These are phyloP conservation scores for Russula emetica DNA, from an alignment of 768 basidiomycete species.

Conservation along the genomic window DNA sequence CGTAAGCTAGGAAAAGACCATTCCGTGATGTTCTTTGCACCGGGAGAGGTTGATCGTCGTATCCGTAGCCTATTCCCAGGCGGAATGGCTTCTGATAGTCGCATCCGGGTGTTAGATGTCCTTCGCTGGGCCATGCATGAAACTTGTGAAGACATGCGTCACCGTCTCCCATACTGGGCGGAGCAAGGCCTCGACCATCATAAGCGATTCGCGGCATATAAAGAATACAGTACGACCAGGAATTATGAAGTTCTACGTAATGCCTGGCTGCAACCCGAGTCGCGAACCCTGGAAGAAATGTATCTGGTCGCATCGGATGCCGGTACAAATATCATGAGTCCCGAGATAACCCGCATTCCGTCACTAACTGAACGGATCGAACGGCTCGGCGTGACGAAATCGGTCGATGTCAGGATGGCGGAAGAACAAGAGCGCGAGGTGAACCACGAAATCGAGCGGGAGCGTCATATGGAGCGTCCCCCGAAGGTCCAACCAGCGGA, in stretches of 20 bases:
- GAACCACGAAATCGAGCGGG: conserved; percentile 20
- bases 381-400: neutral
- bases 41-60: neutral
- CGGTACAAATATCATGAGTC: neutral
- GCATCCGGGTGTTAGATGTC: neutral
- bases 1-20: neutral
- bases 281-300: neutral
- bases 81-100: neutral
- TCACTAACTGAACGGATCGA: neutral
- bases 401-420: neutral
- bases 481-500: conserved; percentile 10
- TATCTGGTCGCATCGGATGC: neutral
- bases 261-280: neutral
- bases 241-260: neutral
- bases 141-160: neutral
- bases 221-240: neutral
- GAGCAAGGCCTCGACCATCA: conserved; percentile 1
- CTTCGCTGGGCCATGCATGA: neutral
- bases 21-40: neutral
- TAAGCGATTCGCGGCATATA: neutral
- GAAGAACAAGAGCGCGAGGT: conserved; percentile 18
- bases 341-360: neutral
- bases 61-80: neutral
- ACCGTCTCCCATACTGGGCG: neutral
- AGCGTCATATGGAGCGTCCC: conserved; percentile 16